Evolutionary conservation across 2,329 filamentous ascomycete genomes (phyloP).

Genomic region (Aureobasidium sp.): DNA sequence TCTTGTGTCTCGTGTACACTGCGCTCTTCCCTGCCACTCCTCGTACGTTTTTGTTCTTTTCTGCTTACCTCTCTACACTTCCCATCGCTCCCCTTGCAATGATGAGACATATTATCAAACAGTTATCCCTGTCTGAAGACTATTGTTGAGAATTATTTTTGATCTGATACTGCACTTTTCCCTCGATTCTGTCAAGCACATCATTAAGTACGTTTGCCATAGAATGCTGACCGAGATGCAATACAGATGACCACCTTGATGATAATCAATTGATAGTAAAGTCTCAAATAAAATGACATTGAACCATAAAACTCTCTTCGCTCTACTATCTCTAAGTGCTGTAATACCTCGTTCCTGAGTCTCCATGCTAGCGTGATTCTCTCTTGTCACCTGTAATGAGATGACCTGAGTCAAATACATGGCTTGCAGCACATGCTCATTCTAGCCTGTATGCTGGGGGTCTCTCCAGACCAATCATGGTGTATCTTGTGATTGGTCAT

Average conservation of each 20-base stretch:
- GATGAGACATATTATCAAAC: slow-evolving; percentile 68
- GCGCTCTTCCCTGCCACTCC: slow-evolving; percentile 60
- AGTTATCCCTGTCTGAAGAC: slow-evolving; percentile 99
- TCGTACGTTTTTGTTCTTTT: slow-evolving; percentile 48
- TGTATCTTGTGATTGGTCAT: no score
- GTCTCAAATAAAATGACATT: not conserved
- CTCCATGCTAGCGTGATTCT: no score
- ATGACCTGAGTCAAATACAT: no score
- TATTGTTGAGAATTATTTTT: slow-evolving; percentile 82
- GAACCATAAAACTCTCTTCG: not conserved
- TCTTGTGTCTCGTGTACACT: slow-evolving; percentile 11
- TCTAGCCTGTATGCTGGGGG: no score
- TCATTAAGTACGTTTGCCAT: not conserved
- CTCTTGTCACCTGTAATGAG: no score
- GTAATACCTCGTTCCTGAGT: not conserved
- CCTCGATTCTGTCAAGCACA: not conserved
- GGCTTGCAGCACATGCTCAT: no score
- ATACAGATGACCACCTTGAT: not conserved
- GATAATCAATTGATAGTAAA: not conserved
- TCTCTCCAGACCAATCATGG: no score
- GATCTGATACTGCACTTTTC: slow-evolving; percentile 54
- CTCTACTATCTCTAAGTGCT: no score
- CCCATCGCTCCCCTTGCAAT: slow-evolving; percentile 39
- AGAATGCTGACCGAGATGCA: not conserved
- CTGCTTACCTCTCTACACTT: not conserved